Evolutionary conservation across 495 filamentous ascomycete genomes (phyloP), one percentile per base, ranked within the genome.

Genomic region (Neurospora discreta): DNA sequence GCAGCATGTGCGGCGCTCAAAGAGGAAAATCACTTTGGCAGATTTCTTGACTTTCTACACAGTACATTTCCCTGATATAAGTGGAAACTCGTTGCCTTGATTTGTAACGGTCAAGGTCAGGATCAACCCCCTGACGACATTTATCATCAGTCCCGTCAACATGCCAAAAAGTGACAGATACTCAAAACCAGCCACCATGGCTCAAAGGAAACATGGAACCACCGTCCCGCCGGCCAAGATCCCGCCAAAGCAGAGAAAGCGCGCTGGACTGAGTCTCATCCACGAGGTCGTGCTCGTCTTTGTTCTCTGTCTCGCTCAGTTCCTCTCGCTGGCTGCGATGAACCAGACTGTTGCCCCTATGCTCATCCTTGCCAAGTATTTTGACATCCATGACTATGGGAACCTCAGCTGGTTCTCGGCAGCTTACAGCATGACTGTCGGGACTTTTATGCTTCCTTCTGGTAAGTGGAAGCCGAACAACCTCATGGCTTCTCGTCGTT

Each of bases 391-490:
- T 1, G 82, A 82, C 43, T 76, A 81, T 1, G 83, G 80, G 5
- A 75, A 82, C 33, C 75, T 87, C 58, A 84, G 80, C 68, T 87
- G 87, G 84, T 81, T 78, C 71, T 77, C 83, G 39, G 82, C 84
- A 1, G 86, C 81, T 2, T 89, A 89, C 75, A 81, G 80, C 30
- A 71, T 89, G 69, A 90, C 87, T 0, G 84, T 90, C 7, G 89
- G 90, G 8, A 88, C 87, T 2, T 91, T 90, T 72, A 89, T 92
- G 69, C 79, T 92, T 13, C 83, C 87, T 11, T 82, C 85, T 5
- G 75, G 75, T 76, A 58, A 70, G 74, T 23, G 4, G 65, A 18
- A 44, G 39, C 5, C n/a, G n/a, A 44, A 20, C 7, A 44, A 10
- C 13, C n/a, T 60, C 42, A 23, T 3, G 13, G 10, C 68, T 68